Evolutionary conservation across 306 rosid genomes (phyloP).

Genomic region (Pyrus bretschneideri): DNA sequence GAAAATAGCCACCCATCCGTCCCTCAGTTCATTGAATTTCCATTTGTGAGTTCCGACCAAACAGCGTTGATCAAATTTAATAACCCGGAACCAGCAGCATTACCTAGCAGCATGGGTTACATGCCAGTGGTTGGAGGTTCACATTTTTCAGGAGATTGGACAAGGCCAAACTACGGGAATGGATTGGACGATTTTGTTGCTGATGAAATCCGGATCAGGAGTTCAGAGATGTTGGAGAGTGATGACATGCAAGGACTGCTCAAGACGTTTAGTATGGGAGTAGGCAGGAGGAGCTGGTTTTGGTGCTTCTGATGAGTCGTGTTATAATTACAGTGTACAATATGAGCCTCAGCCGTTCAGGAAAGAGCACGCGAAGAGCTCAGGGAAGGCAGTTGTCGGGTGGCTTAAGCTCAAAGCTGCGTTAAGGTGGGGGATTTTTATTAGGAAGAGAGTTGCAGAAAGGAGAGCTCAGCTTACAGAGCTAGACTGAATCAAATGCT

Average conservation of each 20-base stretch:
- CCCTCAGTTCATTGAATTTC: constrained; percentile 37
- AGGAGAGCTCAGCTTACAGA: constrained; percentile 84
- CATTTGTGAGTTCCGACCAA: constrained; percentile 37
- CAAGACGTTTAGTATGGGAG: constrained; percentile 47
- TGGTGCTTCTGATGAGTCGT: constrained; percentile 41
- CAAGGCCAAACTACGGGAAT: constrained; percentile 42
- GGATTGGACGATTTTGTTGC: constrained; percentile 70
- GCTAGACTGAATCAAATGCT: constrained; percentile 41
- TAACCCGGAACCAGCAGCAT: constrained; percentile 33
- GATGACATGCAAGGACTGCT: constrained; percentile 83
- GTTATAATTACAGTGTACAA: constrained; percentile 45
- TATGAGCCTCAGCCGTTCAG: constrained; percentile 44
- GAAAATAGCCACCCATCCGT: constrained; percentile 22
- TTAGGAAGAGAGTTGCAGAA: constrained; percentile 68
- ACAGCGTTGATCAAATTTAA: constrained; percentile 27
- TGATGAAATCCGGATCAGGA: constrained; percentile 68
- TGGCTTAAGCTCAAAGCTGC: constrained; percentile 95
- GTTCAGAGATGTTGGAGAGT: constrained; percentile 73
- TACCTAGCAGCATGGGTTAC: constrained; percentile 35
- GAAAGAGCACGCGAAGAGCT: constrained; percentile 41
- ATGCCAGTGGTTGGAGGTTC: constrained; percentile 27
- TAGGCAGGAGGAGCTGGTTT: constrained; percentile 30
- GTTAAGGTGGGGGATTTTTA: constrained; percentile 83
- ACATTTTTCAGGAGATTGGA: constrained; percentile 52
- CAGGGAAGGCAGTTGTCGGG: constrained; percentile 80